Evolutionary conservation across 192 early-diverging fungal species (phyloP), one percentile per base, ranked within the genome.

Genomic region (Coemansia umbellata): DNA sequence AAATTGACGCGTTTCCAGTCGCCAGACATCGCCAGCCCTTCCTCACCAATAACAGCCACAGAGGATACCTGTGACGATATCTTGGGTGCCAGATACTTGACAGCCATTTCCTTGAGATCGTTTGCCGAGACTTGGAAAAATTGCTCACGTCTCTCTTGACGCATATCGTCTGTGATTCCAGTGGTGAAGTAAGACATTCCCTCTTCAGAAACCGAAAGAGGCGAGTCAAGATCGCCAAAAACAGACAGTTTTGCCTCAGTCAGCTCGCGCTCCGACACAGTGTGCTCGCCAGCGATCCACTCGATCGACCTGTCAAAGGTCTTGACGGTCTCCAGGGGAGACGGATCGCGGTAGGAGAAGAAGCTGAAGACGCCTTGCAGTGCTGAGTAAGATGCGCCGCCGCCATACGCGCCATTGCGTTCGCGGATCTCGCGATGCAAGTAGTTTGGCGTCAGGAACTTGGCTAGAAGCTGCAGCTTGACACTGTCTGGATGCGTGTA

Each of bases 351-450:
- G 80, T 98, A 98, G 23, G 94, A 94, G 54, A 78, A 92, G 72
- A 96, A 89, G 2, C 86, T 86, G 54, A 96, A 87, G 10, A 91
- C 50, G 11, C 93, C 94, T 15, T 85, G 85, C 0, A 84, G 58
- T 0, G 85, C 68, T n/a, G 81, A 78, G 69, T 88, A 93, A 1
- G 60, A 50, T 1, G 91, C 84, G 9, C 92, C 92, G n/a, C 90
- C 95, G 21, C 94, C 93, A 68, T 98, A 98, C 3, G 95, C 95
- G 23, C 95, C 95, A 61, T 92, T 92, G 80, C 91, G 93, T 60
- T 98, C 95, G 58, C 95, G 86, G 42, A 98, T 89, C 73, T 98
- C 95, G 37, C 92, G 90, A 69, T 98, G 95, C n/a, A 98, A 68
- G 68, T 81, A 94, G 55, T 90, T 79, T 54, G 84, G 81, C 14